A percentile compares a stretch with the other conserved stretches of the same genome.
phyloP scores from a whole-genome alignment of 129 eudicot genomes.

The Chrysanthemum seticuspe region DNA sequence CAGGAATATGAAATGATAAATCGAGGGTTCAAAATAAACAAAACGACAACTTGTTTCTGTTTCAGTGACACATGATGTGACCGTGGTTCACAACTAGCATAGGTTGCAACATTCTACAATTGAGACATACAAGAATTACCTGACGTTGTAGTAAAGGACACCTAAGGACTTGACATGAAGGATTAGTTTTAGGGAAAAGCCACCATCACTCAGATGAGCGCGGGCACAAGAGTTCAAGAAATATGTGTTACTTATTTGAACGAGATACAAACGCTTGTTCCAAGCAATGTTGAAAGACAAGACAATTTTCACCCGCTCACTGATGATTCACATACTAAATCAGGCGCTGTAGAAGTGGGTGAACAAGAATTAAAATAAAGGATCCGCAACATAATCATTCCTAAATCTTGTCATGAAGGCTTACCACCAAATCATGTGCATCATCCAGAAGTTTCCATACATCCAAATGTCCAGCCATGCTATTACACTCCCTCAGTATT shows the following conservation, averaged over 20 bases:
- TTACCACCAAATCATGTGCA: conserved; percentile 85
- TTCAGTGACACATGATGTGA: background rate
- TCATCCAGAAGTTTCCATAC: conserved; percentile 87
- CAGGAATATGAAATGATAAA: no score
- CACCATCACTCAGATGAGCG: conserved; percentile 37
- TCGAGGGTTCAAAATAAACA: no score
- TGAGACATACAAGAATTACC: background rate
- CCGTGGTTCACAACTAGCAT: background rate
- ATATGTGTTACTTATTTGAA: conserved; percentile 29
- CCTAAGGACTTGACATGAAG: background rate
- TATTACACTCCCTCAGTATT: conserved; percentile 75
- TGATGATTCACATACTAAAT: conserved; percentile 5
- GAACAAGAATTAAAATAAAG: background rate
- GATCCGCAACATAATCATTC: background rate
- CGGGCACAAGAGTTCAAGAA: conserved; percentile 29
- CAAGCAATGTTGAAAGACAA: conserved; percentile 7
- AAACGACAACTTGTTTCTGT: background rate
- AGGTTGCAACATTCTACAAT: conserved; percentile 14
- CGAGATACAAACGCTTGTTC: conserved; percentile 17
- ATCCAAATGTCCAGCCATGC: conserved; percentile 81
- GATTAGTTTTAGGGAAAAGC: conserved; percentile 26
- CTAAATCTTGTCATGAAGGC: conserved; percentile 72
- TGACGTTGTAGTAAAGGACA: conserved; percentile 9
- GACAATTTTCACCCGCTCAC: conserved; percentile 2
- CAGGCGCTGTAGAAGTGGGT: background rate